Base-by-base conservation (phyloP, 768 basidiomycete species). In the Lactarius vividus region DNA sequence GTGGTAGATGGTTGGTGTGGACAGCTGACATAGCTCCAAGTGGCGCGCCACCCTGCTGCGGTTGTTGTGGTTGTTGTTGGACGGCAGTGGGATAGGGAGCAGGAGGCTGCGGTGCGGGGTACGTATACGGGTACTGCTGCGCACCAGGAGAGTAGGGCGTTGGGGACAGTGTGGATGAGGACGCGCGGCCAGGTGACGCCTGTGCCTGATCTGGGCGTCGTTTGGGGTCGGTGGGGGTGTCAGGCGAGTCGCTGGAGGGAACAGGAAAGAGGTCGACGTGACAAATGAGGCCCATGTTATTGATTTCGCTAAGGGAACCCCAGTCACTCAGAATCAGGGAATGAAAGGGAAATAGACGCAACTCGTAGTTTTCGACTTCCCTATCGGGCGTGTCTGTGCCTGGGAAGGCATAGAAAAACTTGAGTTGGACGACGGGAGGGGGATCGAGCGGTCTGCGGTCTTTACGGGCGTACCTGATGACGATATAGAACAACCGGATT, bases 191-290 rank as follows among this genome's bases (percentile, higher is more conserved):
- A 8, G 64, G 68, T 0, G 67, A 64, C 26, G 40, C 18, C 44
- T 59, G 55, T 29, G 40, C 18, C 18, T 64, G 63, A 20, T 64
- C 59, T 28, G 57, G 63, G 35, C 55, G 68, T 39, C 62, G 68
- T 31, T 66, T 62, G 16, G 64, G 8, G 33, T 57, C 59, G 4
- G 31, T 55, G 16, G 63, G 52, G 29, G 35, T 28, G 35, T 69
- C 68, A 35, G 61, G 44, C 6, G 68, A 42, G 39, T 70, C 70
- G 37, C 66, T 58, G 4, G 61, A 33, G 1, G 73, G 71, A 1
- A 89, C 83, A 4, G 86, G 87, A 68, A 89, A 90, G 20, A 93
- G 79, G 75, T 92, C 91, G 46, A 89, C 88, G 3, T 87, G 89
- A 74, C 91, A 92, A 18, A 93, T 73, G 15, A 91, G 79, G 2